Evolutionary conservation across 2,329 filamentous ascomycete genomes (phyloP).

Genomic region (Aspergillus neoniger): DNA sequence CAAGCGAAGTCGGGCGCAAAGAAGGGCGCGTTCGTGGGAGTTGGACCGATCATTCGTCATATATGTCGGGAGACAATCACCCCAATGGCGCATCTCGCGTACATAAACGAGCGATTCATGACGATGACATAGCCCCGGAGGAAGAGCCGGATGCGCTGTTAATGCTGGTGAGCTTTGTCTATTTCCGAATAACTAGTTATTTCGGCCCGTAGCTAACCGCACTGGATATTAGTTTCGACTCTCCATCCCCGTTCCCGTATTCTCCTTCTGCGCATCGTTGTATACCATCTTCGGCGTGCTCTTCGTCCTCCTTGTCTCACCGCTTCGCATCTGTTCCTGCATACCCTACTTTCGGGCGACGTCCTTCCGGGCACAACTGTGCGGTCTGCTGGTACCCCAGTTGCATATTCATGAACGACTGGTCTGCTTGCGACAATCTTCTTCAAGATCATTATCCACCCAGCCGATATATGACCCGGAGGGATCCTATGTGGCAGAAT

Average conservation of each 20-base stretch:
- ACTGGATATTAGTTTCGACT: slow-evolving; percentile 50
- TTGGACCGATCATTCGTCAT: slow-evolving; percentile 38
- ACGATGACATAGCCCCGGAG: slow-evolving; percentile 30
- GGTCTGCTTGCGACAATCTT: slow-evolving; percentile 29
- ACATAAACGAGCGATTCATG: slow-evolving; percentile 31
- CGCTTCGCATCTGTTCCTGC: slow-evolving; percentile 56
- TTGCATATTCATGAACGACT: slow-evolving; percentile 51
- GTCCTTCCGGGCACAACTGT: slow-evolving; percentile 53
- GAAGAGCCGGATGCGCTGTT: slow-evolving; percentile 45
- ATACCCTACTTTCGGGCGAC: slow-evolving; percentile 46
- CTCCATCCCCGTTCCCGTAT: slow-evolving; percentile 55
- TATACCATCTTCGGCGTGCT: slow-evolving; percentile 58
- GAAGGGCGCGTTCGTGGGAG: slow-evolving; percentile 34
- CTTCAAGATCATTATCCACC: slow-evolving; percentile 28
- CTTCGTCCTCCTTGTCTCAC: slow-evolving; percentile 54
- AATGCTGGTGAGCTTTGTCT: slow-evolving; percentile 40
- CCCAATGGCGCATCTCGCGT: slow-evolving; percentile 26
- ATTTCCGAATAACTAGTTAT: background rate
- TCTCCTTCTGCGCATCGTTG: slow-evolving; percentile 56
- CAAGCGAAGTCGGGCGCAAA: slow-evolving; percentile 30
- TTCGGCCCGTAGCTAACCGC: slow-evolving; percentile 17
- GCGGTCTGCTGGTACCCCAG: slow-evolving; percentile 55
- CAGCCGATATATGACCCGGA: slow-evolving; percentile 43
- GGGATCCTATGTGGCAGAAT: slow-evolving; percentile 29
- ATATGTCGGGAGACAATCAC: slow-evolving; percentile 36